Evolutionary conservation across 2,329 filamentous ascomycete species (phyloP), one percentile per base, ranked within the genome.

Genomic region (Botrytis galanthina): DNA sequence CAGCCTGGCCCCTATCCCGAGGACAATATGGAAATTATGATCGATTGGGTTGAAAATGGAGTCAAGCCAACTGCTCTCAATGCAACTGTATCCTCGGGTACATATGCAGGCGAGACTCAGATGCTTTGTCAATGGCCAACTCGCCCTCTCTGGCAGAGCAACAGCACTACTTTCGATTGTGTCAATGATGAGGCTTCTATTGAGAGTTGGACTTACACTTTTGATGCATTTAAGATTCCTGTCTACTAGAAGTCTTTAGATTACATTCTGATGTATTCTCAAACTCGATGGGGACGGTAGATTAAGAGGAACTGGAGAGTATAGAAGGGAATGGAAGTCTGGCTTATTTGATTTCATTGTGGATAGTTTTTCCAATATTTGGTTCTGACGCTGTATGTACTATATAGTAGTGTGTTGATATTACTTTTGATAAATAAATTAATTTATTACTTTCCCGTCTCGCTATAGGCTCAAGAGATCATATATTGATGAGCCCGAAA

Each of bases 11-110:
- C 76, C 2, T 77, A 70, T 57, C 76, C 75, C 20, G 85, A 89
- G 75, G 89, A 89, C 8, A 90, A 93, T 59, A 89, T 93, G 80
- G 88, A 90, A 3, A 92, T 89, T 2, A 89, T 90, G 29, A 92
- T 93, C 79, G 89, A 93, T 78, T 92, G 86, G 78, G 83, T 93
- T 18, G 87, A 87, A 75, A 92, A 92, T 75, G 91, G 80, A 26
- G 75, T 81, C 32, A 77, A 76, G 74, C 83, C 83, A 1, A 61
- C 62, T 9, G 79, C 78, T 2, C 80, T 84, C 29, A 84, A 84
- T 76, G 82, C 82, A 14, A 84, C 82, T 44, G 82, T 70, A 78
- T 22, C 18, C 22, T 32, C 76, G 1, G 82, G 81, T 16, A 71
- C 74, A n/a, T 77, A 81, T 71, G 72, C 72, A 20, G 81, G 83